Conservation (phyloP, 1,284 basidiomycete species). For the Singerocomus rubriflavus region DNA sequence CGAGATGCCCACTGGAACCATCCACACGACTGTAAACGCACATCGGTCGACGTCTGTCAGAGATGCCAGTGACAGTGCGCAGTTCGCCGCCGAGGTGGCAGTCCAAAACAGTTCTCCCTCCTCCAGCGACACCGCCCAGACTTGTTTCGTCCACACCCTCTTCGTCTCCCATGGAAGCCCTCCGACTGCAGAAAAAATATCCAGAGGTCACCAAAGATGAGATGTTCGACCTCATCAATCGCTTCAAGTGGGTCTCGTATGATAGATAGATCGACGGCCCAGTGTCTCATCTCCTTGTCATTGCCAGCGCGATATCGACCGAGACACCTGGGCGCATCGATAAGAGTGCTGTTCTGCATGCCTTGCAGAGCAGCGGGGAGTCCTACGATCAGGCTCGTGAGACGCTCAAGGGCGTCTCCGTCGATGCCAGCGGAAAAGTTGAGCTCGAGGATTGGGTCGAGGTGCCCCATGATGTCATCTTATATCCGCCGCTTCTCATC, state of each 20-base stretch:
- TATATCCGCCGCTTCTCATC: constrained; percentile 16
- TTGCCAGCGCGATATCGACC: constrained; percentile 70
- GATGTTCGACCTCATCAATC: constrained; percentile 89
- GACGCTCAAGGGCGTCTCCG: constrained; percentile 91
- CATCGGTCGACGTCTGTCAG: neutral
- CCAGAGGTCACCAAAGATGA: constrained; percentile 90
- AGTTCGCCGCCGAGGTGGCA: constrained; percentile 14
- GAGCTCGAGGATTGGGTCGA: constrained; percentile 99
- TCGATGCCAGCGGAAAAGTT: constrained; percentile 94
- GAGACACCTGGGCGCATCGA: constrained; percentile 85
- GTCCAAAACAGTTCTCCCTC: constrained; percentile 11
- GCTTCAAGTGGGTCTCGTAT: constrained; percentile 80
- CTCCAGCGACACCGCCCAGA: constrained; percentile 10
- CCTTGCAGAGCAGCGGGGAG: constrained; percentile 74
- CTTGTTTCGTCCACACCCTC: constrained; percentile 15
- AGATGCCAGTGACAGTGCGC: constrained; percentile 7
- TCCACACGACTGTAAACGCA: neutral
- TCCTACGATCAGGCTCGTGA: constrained; percentile 90
- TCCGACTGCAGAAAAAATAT: constrained; percentile 91
- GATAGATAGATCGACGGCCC: neutral
- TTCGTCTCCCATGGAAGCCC: constrained; percentile 66
- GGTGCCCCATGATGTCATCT: constrained; percentile 45
- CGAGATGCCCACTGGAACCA: neutral
- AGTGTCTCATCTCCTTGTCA: neutral
- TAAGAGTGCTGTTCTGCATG: constrained; percentile 76